A percentile compares a stretch with the other conserved stretches of the same genome.
These are phyloP conservation scores for Starmerella floricola DNA, from an alignment of 805 yeast genomes.

Conservation along the genomic window DNA sequence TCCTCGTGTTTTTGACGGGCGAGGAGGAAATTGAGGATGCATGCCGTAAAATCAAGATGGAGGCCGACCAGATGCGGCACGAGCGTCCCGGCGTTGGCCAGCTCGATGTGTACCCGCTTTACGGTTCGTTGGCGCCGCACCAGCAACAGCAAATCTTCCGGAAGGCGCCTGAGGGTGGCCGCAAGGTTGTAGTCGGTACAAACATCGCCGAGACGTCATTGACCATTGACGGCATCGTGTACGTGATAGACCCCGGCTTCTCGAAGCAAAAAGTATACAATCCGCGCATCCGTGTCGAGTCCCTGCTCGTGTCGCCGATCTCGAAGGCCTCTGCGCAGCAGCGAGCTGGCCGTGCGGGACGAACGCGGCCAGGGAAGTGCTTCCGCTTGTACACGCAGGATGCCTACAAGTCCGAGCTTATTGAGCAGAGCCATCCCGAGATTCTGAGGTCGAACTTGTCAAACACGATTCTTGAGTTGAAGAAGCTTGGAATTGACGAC, in stretches of 20 bases:
- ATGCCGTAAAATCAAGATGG: slow-evolving; percentile 73
- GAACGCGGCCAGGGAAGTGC: slow-evolving; percentile 97
- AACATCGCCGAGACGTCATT: slow-evolving; percentile 96
- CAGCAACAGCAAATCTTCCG: slow-evolving; percentile 91
- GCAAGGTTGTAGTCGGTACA: slow-evolving; percentile 84
- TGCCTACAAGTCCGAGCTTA: slow-evolving; percentile 84
- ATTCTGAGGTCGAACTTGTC: slow-evolving; percentile 83
- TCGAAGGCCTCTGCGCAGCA: slow-evolving; percentile 97
- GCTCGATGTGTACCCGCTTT: slow-evolving; percentile 75
- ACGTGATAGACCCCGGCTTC: slow-evolving; percentile 95
- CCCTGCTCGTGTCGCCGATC: slow-evolving; percentile 85
- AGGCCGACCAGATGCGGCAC: slow-evolving; percentile 76
- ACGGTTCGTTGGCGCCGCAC: slow-evolving; percentile 92
- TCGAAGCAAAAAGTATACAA: slow-evolving; percentile 93
- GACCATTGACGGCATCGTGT: slow-evolving; percentile 94
- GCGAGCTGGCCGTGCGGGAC: slow-evolving; percentile 99
- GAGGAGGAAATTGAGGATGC: slow-evolving; percentile 95
- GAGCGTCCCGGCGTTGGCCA: slow-evolving; percentile 82
- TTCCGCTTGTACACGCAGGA: slow-evolving; percentile 93
- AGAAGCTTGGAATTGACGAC: slow-evolving; percentile 89
- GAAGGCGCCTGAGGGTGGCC: slow-evolving; percentile 85
- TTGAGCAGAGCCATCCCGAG: slow-evolving; percentile 94
- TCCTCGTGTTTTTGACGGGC: slow-evolving; percentile 33
- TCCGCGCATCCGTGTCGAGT: slow-evolving; percentile 91
- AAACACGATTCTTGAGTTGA: slow-evolving; percentile 81